Evolutionary conservation across 78 protist species (phyloP).

Genomic region (Chrysochromulina tobinii): DNA sequence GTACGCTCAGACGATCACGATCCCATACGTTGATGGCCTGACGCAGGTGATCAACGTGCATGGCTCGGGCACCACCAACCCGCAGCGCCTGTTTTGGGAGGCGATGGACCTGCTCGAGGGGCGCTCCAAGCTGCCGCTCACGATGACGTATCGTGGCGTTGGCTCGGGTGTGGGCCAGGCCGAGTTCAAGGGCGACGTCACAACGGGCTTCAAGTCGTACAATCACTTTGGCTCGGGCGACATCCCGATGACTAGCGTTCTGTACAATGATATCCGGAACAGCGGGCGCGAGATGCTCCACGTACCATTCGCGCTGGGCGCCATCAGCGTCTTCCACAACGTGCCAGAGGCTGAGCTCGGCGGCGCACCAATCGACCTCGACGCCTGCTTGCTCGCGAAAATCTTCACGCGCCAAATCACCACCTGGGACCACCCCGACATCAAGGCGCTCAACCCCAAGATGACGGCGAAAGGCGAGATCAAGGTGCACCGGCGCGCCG

Average conservation of each 20-base stretch:
- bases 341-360: background rate
- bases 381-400: background rate
- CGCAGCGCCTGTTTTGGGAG: background rate
- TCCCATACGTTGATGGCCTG: too few species aligned
- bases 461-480: background rate
- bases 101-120: background rate
- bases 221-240: slow-evolving; percentile 8
- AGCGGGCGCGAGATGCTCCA: background rate
- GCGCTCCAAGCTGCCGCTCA: background rate
- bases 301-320: slow-evolving; percentile 20
- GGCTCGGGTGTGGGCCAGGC: background rate
- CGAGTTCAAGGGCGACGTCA: background rate
- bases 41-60: too few species aligned
- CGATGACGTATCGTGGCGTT: slow-evolving; percentile 6
- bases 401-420: slow-evolving; percentile 5
- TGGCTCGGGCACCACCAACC: too few species aligned
- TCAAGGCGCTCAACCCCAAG: background rate
- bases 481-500: background rate
- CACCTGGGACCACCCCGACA: background rate
- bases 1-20: too few species aligned
- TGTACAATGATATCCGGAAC: too few species aligned
- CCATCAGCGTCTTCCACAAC: slow-evolving; percentile 17
- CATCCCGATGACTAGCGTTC: background rate
- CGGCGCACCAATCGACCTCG: background rate
- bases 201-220: background rate